Conservation (phyloP, 768 basidiomycete species). For the Xerocomellus intermedius region DNA sequence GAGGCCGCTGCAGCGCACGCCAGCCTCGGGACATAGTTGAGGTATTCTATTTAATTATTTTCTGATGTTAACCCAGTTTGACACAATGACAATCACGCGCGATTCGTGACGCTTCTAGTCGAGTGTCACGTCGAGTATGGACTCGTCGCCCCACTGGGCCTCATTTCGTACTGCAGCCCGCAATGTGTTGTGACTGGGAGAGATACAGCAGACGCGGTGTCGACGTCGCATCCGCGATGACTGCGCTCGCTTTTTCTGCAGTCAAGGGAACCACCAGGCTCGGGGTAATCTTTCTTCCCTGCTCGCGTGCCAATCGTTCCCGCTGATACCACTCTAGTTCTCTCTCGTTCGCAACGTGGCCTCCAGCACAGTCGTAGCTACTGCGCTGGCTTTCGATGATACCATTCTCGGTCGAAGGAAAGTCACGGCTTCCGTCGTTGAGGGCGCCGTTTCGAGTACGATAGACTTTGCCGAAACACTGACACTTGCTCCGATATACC, state of each 20-base stretch:
- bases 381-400: constrained; percentile 60
- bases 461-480: constrained; percentile 68
- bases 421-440: constrained; percentile 56
- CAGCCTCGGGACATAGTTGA: constrained; percentile 22
- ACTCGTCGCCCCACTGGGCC: constrained; percentile 15
- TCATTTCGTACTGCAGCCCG: not conserved
- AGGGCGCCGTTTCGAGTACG: constrained; percentile 56
- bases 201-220: constrained; percentile 54
- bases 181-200: constrained; percentile 39
- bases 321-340: constrained; percentile 49
- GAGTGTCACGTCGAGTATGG: constrained; percentile 17
- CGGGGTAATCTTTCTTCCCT: constrained; percentile 49
- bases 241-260: constrained; percentile 64
- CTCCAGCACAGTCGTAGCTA: constrained; percentile 54
- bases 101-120: not conserved
- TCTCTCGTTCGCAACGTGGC: constrained; percentile 62
- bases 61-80: not conserved
- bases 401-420: constrained; percentile 62
- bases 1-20: constrained; percentile 12
- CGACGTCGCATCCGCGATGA: constrained; percentile 62
- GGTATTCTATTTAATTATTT: constrained; percentile 1
- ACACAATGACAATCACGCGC: constrained; percentile 22
- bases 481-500: constrained; percentile 69
- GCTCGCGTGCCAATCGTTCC: constrained; percentile 1
- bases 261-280: constrained; percentile 67